Percentiles rank a stretch among this genome's conserved stretches.
phyloP scores from a whole-genome alignment of 139 green algal genomes.

The Microglena sp. region DNA sequence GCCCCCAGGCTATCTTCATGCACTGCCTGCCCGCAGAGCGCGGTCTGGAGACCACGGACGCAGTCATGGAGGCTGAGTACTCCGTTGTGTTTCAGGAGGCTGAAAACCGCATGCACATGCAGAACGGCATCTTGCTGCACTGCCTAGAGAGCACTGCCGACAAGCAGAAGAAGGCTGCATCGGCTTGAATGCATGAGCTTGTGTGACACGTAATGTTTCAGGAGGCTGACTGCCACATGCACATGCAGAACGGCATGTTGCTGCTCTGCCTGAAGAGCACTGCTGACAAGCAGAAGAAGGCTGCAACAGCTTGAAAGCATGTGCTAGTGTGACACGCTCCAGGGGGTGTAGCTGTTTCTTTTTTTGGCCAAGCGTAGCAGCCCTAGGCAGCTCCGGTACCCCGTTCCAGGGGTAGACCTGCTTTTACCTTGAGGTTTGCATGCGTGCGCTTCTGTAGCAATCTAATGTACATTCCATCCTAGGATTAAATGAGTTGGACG shows the following conservation, averaged over 20 bases:
- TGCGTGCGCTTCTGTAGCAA: too few relatives aligned
- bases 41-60: conserved; percentile 67
- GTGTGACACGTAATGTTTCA: conserved; percentile 81
- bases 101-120: conserved; percentile 95
- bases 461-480: too few relatives aligned
- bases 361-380: too few relatives aligned
- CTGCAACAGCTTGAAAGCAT: background rate
- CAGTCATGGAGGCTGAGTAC: conserved; percentile 80
- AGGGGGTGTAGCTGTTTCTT: too few relatives aligned
- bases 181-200: conserved; percentile 47
- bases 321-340: conserved; percentile 70
- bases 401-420: too few relatives aligned
- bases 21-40: conserved; percentile 92
- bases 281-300: background rate
- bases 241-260: conserved; percentile 91
- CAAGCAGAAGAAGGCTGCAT: conserved; percentile 1
- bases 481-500: too few relatives aligned
- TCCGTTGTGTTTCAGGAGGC: conserved; percentile 89
- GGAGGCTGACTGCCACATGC: conserved; percentile 94
- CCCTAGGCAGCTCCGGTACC: too few relatives aligned
- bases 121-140: conserved; percentile 90
- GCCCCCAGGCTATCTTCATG: conserved; percentile 87
- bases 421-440: too few relatives aligned
- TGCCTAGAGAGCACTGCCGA: conserved; percentile 25
- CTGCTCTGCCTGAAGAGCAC: conserved; percentile 52